These are phyloP conservation scores for Rhinocladiella mackenziei DNA, from an alignment of 2,329 filamentous ascomycete genomes.

Conservation along the genomic window DNA sequence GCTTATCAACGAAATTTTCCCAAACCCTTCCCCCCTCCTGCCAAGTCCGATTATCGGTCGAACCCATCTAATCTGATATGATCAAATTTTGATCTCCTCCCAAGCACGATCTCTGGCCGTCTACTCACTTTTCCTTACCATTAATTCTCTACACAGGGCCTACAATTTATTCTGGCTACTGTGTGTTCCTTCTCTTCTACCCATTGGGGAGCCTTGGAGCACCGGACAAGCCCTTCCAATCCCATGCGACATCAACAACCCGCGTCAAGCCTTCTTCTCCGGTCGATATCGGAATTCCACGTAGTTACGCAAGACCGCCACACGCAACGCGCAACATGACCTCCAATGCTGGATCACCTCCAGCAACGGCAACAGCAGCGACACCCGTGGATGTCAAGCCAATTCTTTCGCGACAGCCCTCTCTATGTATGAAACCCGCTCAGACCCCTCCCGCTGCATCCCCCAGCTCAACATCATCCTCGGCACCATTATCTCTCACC, in stretches of 20 bases:
- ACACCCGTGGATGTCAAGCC: constrained; percentile 17
- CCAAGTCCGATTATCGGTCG: constrained; percentile 19
- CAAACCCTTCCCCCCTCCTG: constrained; percentile 7
- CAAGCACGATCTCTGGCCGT: neutral
- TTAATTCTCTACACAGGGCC: too few relatives aligned
- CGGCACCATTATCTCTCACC: constrained; percentile 56
- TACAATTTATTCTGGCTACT: too few relatives aligned
- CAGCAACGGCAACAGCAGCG: constrained; percentile 9
- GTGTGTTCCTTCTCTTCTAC: too few relatives aligned
- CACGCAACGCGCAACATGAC: constrained; percentile 11
- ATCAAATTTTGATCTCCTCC: constrained; percentile 25
- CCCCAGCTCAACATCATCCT: constrained; percentile 36
- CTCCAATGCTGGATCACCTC: constrained; percentile 15
- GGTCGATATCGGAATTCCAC: constrained; percentile 30
- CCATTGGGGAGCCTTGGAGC: neutral
- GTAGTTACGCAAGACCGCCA: too few relatives aligned
- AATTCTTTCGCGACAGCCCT: constrained; percentile 21
- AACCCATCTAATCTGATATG: constrained; percentile 35
- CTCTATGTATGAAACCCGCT: constrained; percentile 27
- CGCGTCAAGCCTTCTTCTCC: constrained; percentile 21
- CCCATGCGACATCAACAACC: constrained; percentile 3
- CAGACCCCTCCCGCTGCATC: constrained; percentile 28
- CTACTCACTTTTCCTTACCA: neutral
- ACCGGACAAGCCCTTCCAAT: neutral
- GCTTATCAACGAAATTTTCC: neutral